Evolutionary conservation across 2,329 filamentous ascomycete species (phyloP), one percentile per base, ranked within the genome.

Genomic region (Ophiostoma himal-ulmi): DNA sequence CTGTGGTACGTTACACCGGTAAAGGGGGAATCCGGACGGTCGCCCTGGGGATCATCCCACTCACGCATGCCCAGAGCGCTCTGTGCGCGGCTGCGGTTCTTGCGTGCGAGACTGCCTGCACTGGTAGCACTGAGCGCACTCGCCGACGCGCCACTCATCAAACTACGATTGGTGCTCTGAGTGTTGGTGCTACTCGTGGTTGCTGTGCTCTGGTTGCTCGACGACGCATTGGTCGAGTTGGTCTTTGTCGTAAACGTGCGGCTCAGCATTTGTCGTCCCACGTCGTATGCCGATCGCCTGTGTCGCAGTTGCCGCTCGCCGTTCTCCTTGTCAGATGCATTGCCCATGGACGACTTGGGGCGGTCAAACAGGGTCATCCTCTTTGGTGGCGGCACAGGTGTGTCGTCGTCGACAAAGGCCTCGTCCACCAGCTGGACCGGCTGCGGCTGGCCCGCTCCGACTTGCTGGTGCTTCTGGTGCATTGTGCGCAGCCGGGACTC

Each of bases 141-240:
- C 0, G 95, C 95, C 69, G 95, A 98, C 69, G 88, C 85, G 3
- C 94, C 95, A 78, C 94, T 98, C 94, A 97, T 97, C 62, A 99
- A 79, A 76, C 92, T 98, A 75, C 90, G 88, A 75, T 90, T 89
- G 20, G 93, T 97, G 77, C 88, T 89, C 75, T 91, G 88, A 0
- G 89, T 91, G 3, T 84, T 83, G 44, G 83, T 88, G 75, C 90
- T 94, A 74, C 65, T 67, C n/a, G 37, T 48, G 7, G 89, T 91
- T 2, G 84, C 83, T 37, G 83, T 88, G 75, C 90, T 94, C 74
- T 89, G 88, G 68, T 88, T 87, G 14, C 88, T 88, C 57, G 86
- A 88, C 1, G 92, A 95, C 5, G 90, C 90, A 74, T 88, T 93
- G 1, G 94, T 96, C 3, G 88, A 88, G 76, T 85, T 95, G 0